Evolutionary conservation across 2,329 filamentous ascomycete species (phyloP), one percentile per base, ranked within the genome.

Genomic region (Juglanconis juglandina): DNA sequence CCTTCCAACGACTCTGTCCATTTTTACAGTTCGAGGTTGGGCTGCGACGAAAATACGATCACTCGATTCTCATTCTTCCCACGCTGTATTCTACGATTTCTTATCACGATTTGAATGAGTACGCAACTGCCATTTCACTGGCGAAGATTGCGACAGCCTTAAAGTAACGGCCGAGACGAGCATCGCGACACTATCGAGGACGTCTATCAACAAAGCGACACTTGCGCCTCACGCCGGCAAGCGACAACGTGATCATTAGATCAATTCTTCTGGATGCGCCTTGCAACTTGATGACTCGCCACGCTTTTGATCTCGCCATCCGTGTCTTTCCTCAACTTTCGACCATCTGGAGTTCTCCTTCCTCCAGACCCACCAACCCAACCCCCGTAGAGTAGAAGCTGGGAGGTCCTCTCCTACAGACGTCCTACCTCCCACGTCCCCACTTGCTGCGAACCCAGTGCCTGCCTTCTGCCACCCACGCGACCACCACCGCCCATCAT

Each of bases 401-500:
- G 50, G 53, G 58, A 61, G 50, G 58, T 47, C 46, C 11, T 10
- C 34, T 35, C 39, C 39, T 13, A 11, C 34, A 46, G 33, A 46
- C 39, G 37, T 46, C 56, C 41, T 37, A 6, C 30, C 50, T 47
- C 37, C 51, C 34, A 17, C 49, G 14, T 44, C 39, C n/a, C 34
- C 34, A 34, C 32, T 13, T 11, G 11, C 53, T 42, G 48, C 54
- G 50, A 46, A 49, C 46, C 56, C 39, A 56, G 56, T 53, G 60
- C 55, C 57, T 46, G 30, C 39, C 24, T 52, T 24, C n/a, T 32
- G 47, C 50, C 32, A 33, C 51, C 33, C 52, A 42, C 41, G 41
- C 41, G 41, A 9, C 48, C 10, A 32, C 24, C 24, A n/a, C 10
- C 41, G 60, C 65, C 63, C 69, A 75, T 71, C 73, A 86, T 87